Base-by-base conservation (phyloP, 2,329 filamentous ascomycete species). In the Calonectria hawksworthii region DNA sequence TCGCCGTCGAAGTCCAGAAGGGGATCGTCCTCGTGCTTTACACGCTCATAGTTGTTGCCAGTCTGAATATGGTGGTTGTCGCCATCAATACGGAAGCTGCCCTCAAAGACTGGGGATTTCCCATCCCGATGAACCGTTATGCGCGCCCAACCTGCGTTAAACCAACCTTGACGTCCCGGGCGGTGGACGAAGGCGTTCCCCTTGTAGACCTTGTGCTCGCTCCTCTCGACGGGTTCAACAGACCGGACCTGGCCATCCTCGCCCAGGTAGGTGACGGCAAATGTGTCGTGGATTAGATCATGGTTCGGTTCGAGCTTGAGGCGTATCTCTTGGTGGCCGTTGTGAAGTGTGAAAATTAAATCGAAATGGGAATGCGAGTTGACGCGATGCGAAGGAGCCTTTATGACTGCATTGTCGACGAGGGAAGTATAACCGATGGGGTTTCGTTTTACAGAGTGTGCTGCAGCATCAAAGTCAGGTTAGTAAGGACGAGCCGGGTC, bases 61-160 rank as follows among this genome's bases (percentile, higher is more conserved):
- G 95, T 92, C 82, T 98, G 94, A 67, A 99, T 89, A 84, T 99
- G 95, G 85, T 99, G 96, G 79, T 96, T 92, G 82, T 98, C 92
- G 71, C 94, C 92, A 81, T 94, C 88, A 47, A 99, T 86, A 41
- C 93, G 93, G 83, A 99, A 98, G 3, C 94, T 94, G 68, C 97
- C 97, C 84, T 98, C 95, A 79, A 99, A 99, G 36, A 98, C 85
- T 28, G 97, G 97, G 21, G 90, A 83, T 52, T 88, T 85, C 3
- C 97, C 97, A 86, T 99, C 97, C 76, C 89, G 89, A 79, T 92
- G 90, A 14, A 99, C 88, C 63, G 93, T 92, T 75, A 99, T 92
- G 73, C 97, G 91, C 54, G 96, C 95, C 95, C 95, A 98, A 56
- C 97, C 97, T 21, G 93, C 94, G 77, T 93, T 92, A 70, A 92